phyloP scores from a whole-genome alignment of 1,139 yeast genomes.

The Lodderomyces oxycetoniae region DNA sequence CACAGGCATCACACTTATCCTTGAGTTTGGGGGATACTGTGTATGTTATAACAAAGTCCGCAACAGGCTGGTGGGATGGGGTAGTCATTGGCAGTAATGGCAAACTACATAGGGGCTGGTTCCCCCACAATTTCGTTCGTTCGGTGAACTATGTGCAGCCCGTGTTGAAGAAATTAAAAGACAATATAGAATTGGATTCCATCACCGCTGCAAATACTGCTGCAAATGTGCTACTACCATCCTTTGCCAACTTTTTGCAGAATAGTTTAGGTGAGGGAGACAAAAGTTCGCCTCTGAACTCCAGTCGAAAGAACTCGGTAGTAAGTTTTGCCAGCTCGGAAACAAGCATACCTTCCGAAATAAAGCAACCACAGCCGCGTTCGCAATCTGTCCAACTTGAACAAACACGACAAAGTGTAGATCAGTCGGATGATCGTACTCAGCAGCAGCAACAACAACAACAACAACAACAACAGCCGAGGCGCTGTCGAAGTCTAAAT shows the following conservation, averaged over 20 bases:
- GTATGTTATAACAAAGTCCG: slow-evolving; percentile 48
- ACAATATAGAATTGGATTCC: slow-evolving; percentile 40
- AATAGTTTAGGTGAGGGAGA: slow-evolving; percentile 32
- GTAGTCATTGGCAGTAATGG: slow-evolving; percentile 39
- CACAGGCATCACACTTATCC: slow-evolving; percentile 43
- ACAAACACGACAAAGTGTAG: too few species aligned
- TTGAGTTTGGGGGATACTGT: slow-evolving; percentile 48
- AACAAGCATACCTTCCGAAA: slow-evolving; percentile 22
- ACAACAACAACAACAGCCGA: too few species aligned
- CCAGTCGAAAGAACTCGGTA: slow-evolving; percentile 42
- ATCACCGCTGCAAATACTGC: slow-evolving; percentile 50
- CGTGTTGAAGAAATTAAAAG: slow-evolving; percentile 35
- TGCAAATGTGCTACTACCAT: slow-evolving; percentile 46
- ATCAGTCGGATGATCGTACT: too few species aligned
- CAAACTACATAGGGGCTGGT: slow-evolving; percentile 63
- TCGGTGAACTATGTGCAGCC: slow-evolving; percentile 47
- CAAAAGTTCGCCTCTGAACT: slow-evolving; percentile 27
- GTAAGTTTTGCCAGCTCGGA: slow-evolving; percentile 47
- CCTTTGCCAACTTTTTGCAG: slow-evolving; percentile 38
- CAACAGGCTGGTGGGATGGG: slow-evolving; percentile 79
- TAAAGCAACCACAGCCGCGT: slow-evolving; percentile 3
- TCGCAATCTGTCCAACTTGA: background rate
- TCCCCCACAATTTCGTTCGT: slow-evolving; percentile 58
- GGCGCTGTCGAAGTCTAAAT: too few species aligned
- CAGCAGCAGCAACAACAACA: too few species aligned